These are phyloP conservation scores for Monosporascus sp. DNA, from an alignment of 2,329 filamentous ascomycete species.

Conservation along the genomic window DNA sequence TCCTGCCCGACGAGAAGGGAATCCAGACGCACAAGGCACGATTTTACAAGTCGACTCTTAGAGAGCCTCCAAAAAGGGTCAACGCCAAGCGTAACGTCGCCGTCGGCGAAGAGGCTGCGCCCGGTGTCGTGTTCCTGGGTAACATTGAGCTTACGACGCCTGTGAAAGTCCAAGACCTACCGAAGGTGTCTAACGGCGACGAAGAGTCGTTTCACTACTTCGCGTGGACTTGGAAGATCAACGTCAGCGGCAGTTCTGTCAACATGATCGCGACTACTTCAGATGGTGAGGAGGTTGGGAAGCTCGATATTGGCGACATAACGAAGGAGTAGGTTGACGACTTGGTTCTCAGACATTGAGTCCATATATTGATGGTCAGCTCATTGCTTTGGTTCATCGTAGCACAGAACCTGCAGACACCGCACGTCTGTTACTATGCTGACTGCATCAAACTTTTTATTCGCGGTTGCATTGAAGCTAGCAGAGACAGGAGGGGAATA, in stretches of 20 bases:
- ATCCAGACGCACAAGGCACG: background rate
- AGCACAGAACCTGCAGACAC: no score
- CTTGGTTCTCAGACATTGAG: no score
- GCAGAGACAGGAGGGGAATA: no score
- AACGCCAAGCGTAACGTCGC: background rate
- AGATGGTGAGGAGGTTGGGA: background rate
- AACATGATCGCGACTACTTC: background rate
- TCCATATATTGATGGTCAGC: no score
- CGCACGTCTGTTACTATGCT: no score
- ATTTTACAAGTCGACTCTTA: background rate
- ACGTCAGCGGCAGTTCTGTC: background rate
- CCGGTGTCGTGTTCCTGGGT: background rate
- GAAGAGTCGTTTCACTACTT: background rate
- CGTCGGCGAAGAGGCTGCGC: background rate
- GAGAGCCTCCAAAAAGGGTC: background rate
- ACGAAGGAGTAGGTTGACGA: background rate
- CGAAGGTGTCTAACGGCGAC: background rate
- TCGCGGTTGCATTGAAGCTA: no score
- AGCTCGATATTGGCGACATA: background rate
- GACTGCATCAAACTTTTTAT: no score
- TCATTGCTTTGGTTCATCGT: no score
- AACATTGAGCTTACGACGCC: background rate
- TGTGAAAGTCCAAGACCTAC: background rate
- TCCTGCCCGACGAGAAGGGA: background rate
- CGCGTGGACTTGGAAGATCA: background rate